phyloP scores from a whole-genome alignment of 2,329 filamentous ascomycete genomes.

The Aaosphaeria arxii region DNA sequence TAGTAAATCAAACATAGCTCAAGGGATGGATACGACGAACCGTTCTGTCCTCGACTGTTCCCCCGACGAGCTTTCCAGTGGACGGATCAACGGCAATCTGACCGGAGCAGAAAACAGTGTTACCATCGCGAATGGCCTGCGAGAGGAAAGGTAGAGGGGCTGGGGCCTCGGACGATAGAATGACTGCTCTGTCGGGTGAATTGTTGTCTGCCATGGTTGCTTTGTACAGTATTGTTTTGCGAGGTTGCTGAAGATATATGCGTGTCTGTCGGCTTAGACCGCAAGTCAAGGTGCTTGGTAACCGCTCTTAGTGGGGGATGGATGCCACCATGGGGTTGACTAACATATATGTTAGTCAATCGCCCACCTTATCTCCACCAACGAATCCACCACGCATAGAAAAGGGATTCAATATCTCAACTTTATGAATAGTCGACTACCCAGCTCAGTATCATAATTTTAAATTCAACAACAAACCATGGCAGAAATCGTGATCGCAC shows the following conservation, averaged over 20 bases:
- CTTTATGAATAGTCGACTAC: too few species aligned
- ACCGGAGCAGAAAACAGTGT: slow-evolving; percentile 69
- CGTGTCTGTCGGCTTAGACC: too few species aligned
- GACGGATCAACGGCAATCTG: slow-evolving; percentile 56
- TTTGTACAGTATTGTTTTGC: background rate
- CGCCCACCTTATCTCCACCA: too few species aligned
- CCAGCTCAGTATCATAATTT: too few species aligned
- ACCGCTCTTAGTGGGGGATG: too few species aligned
- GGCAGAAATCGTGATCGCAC: background rate
- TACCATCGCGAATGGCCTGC: slow-evolving; percentile 45
- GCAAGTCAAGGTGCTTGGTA: too few species aligned
- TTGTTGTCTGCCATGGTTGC: background rate
- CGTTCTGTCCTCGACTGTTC: slow-evolving; percentile 54
- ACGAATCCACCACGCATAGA: too few species aligned
- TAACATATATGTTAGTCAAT: too few species aligned
- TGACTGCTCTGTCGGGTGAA: background rate
- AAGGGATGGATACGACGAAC: slow-evolving; percentile 35
- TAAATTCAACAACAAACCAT: background rate
- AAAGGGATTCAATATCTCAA: too few species aligned
- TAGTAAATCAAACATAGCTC: background rate
- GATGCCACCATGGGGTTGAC: too few species aligned
- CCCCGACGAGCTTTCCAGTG: slow-evolving; percentile 54
- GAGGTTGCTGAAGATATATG: background rate
- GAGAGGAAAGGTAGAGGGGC: slow-evolving; percentile 43
- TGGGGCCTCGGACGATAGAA: background rate